These are phyloP conservation scores for Castanospermum australe DNA, from an alignment of 306 rosid genomes.

Conservation along the genomic window DNA sequence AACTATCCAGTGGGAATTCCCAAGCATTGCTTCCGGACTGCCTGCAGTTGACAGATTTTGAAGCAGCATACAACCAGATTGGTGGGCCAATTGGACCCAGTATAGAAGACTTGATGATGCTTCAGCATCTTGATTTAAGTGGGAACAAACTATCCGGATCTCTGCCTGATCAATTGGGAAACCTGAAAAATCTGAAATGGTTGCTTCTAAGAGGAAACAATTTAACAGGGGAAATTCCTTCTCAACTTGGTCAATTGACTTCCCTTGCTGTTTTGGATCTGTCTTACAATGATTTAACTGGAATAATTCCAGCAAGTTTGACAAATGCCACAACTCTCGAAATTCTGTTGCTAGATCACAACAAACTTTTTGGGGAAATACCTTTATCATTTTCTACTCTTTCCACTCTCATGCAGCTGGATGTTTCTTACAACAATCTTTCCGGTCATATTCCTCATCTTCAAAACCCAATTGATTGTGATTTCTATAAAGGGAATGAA, in stretches of 20 bases:
- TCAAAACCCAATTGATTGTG: conserved; percentile 38
- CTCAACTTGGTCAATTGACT: conserved; percentile 36
- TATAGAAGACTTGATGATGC: conserved; percentile 29
- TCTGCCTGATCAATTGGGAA: conserved; percentile 44
- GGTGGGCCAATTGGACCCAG: conserved; percentile 39
- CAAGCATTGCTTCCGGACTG: conserved; percentile 34
- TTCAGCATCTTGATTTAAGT: conserved; percentile 45
- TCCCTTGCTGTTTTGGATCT: conserved; percentile 46
- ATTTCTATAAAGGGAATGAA: conserved; percentile 44
- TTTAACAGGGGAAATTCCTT: conserved; percentile 44
- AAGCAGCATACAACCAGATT: conserved; percentile 46
- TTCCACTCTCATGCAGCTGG: conserved; percentile 38
- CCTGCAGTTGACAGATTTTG: conserved; percentile 41
- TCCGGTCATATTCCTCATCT: conserved; percentile 59
- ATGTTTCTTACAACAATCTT: conserved; percentile 57
- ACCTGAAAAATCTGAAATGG: conserved; percentile 44
- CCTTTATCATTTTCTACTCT: conserved; percentile 41
- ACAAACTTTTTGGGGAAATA: conserved; percentile 45
- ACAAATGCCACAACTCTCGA: conserved; percentile 42
- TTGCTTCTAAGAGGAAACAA: conserved; percentile 52
- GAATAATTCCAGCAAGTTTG: conserved; percentile 42
- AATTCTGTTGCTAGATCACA: conserved; percentile 48
- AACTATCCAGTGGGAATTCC: conserved; percentile 33
- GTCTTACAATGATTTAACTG: conserved; percentile 44
- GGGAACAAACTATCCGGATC: conserved; percentile 44